A percentile compares a stretch with the other conserved stretches of the same genome.
Evolutionary conservation across 2,329 filamentous ascomycete species (phyloP).

Genomic region (Cryphonectria nitschkei): DNA sequence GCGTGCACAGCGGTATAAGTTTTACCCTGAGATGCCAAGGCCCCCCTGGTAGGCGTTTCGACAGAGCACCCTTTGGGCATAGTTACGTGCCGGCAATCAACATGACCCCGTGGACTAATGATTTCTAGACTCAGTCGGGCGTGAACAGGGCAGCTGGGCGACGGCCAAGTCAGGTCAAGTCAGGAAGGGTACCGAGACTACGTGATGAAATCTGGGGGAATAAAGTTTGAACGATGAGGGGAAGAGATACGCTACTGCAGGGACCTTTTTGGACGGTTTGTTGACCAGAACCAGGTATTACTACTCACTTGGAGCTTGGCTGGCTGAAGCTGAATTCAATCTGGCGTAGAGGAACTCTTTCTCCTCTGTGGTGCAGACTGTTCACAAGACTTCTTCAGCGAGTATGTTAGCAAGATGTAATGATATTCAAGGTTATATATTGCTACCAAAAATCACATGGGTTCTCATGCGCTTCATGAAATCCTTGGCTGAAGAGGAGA

Average conservation of each 20-base stretch:
- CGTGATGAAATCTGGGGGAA: background rate
- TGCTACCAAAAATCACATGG: background rate
- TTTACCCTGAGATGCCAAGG: background rate
- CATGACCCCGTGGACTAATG: too few relatives aligned
- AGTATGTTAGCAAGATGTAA: too few relatives aligned
- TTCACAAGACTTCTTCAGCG: too few relatives aligned
- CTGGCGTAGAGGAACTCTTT: background rate
- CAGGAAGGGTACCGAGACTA: background rate
- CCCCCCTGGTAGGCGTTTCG: background rate
- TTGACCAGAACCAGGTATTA: background rate
- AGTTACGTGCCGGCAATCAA: background rate
- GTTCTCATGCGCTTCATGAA: background rate
- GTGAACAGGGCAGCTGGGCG: background rate
- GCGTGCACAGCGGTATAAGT: background rate
- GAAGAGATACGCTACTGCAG: background rate
- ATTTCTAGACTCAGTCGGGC: background rate
- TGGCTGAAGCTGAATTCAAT: background rate
- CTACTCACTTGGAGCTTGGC: background rate
- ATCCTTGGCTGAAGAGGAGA: too few relatives aligned
- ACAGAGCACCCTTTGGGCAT: background rate
- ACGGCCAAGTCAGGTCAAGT: too few relatives aligned
- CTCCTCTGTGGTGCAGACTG: too few relatives aligned
- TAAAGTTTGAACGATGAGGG: conserved; percentile 1
- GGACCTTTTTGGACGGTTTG: background rate
- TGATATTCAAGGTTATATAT: too few relatives aligned